Conservation (phyloP, 2,329 filamentous ascomycete genomes). For the Fonsecaea nubica region DNA sequence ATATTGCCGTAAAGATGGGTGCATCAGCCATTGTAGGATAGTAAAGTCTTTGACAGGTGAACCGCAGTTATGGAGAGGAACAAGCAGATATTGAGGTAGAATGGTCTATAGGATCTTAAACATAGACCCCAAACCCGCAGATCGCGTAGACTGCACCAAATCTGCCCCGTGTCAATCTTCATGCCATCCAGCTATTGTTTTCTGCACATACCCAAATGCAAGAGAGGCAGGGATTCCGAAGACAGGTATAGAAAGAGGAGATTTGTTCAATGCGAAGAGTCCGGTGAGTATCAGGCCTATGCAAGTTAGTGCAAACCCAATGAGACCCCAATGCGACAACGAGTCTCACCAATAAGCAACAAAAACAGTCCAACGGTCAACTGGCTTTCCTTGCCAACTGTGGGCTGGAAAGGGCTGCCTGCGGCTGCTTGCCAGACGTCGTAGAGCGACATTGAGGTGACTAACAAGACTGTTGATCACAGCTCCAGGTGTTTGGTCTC, state of each 20-base stretch:
- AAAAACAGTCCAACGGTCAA: slow-evolving; percentile 81
- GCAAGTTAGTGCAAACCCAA: slow-evolving; percentile 64
- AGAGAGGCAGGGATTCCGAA: slow-evolving; percentile 86
- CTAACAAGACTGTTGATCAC: neutral
- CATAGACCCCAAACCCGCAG: slow-evolving; percentile 97
- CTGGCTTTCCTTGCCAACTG: slow-evolving; percentile 80
- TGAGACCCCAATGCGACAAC: slow-evolving; percentile 53
- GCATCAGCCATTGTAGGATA: slow-evolving; percentile 40
- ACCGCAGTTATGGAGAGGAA: neutral
- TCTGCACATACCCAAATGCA: slow-evolving; percentile 77
- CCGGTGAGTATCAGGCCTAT: slow-evolving; percentile 10
- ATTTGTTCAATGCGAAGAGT: slow-evolving; percentile 61
- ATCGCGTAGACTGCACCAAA: slow-evolving; percentile 98
- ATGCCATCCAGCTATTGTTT: slow-evolving; percentile 4
- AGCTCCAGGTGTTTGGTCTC: neutral
- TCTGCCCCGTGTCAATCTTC: slow-evolving; percentile 54
- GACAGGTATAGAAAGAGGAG: slow-evolving; percentile 74
- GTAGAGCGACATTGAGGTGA: slow-evolving; percentile 68
- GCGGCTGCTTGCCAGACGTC: slow-evolving; percentile 94
- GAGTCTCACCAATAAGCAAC: slow-evolving; percentile 66
- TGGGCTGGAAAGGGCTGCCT: slow-evolving; percentile 81
- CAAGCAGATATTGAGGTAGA: neutral
- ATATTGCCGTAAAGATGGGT: slow-evolving; percentile 66
- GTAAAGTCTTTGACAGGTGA: neutral
- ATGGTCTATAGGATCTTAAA: slow-evolving; percentile 62